Evolutionary conservation across 2,329 filamentous ascomycete genomes (phyloP), one percentile per base, ranked within the genome.

Genomic region (Cladosporium halotolerans): DNA sequence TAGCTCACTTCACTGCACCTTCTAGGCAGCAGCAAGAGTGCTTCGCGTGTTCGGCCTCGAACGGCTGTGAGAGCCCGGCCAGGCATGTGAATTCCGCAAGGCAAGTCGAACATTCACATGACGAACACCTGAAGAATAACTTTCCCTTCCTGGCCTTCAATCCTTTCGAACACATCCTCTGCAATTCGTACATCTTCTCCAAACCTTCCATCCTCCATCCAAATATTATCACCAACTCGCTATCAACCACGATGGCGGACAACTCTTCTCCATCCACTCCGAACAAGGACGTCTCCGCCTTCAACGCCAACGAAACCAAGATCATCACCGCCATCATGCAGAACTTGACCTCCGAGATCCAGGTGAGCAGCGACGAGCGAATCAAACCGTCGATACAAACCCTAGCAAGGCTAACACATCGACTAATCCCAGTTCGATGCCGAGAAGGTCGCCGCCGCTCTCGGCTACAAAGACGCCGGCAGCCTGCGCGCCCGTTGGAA

Each of bases 391-490:
- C 18, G 11, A 14, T 9, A 38, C 45, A 14, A 28, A 28, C 23
- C 23, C 23, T 4, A 28, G 23, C 23, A 28, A 28, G 23, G 14
- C 14, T 39, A 4, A 19, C 14, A 28, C n/a, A 40, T 33, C 16
- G 14, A 52, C 33, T 7, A 45, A 3, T 16, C 9, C 13, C 32
- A 65, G 63, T 47, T 59, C 55, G 54, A 66, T 54, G 60, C 53
- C 52, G 58, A 61, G 2, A 57, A 57, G 40, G 60, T 66, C 32
- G 63, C 63, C 33, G 18, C 44, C 11, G 56, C 60, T 16, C 33
- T 58, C 33, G 53, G 53, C 41, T 61, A 64, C 61, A 65, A 66
- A 34, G 58, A 62, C 49, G 58, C 38, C 48, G 46, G 31, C 39
- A 57, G 60, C 38, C 59, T 58, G 32, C 57, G 55, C 5, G 54